These are phyloP conservation scores for Hibiscus mutabilis DNA, from an alignment of 345 rosid genomes.

Conservation along the genomic window DNA sequence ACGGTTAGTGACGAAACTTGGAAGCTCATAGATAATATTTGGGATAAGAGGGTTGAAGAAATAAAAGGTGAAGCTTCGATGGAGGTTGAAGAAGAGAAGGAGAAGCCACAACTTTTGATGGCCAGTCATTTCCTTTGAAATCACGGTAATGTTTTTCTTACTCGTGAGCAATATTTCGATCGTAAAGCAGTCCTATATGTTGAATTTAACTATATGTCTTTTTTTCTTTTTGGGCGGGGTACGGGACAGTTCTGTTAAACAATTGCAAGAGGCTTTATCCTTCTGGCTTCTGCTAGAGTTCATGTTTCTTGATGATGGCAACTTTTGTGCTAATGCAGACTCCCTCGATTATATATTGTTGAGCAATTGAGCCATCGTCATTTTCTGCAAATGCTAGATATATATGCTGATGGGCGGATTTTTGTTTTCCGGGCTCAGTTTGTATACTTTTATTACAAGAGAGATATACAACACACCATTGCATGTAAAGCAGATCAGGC, in stretches of 20 bases:
- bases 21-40: slow-evolving; percentile 75
- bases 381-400: neutral
- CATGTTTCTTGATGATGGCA: neutral
- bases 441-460: neutral
- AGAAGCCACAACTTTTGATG: slow-evolving; percentile 78
- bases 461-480: neutral
- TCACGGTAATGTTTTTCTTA: slow-evolving; percentile 5
- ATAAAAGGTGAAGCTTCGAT: slow-evolving; percentile 53
- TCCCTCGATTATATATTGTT: neutral
- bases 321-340: neutral
- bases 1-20: slow-evolving; percentile 69
- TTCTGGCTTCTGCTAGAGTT: neutral
- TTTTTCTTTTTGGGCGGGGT: neutral
- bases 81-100: slow-evolving; percentile 59
- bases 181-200: neutral
- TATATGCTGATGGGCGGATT: neutral
- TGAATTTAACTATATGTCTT: neutral
- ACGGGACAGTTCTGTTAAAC: neutral
- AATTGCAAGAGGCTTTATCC: neutral
- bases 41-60: slow-evolving; percentile 72
- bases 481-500: neutral
- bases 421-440: neutral
- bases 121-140: slow-evolving; percentile 75
- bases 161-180: neutral
- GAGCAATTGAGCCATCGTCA: neutral